These are phyloP conservation scores for Sedum album DNA, from an alignment of 164 flowering plant species.

Conservation along the genomic window DNA sequence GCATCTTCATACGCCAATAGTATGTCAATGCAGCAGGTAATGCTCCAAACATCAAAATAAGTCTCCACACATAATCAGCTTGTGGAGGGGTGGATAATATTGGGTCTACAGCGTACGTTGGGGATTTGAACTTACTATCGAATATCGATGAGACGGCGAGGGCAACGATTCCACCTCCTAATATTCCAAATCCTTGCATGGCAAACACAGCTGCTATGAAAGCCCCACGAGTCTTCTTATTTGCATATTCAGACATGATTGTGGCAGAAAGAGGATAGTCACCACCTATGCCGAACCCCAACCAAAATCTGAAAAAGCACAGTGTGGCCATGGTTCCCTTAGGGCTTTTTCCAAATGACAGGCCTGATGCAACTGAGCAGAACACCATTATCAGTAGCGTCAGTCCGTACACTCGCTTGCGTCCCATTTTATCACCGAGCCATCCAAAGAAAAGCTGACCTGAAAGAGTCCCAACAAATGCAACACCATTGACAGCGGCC, in stretches of 20 bases:
- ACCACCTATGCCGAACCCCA: constrained; percentile 7
- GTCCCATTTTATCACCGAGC: constrained; percentile 11
- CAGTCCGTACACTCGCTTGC: constrained; percentile 8
- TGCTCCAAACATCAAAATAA: too few species aligned
- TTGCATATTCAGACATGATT: constrained; percentile 9
- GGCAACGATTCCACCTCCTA: too few species aligned
- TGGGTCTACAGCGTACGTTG: too few species aligned
- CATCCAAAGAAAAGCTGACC: constrained; percentile 18
- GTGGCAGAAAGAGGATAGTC: constrained; percentile 9
- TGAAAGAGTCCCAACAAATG: constrained; percentile 21
- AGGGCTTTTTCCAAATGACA: not conserved
- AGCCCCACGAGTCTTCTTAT: constrained; percentile 6
- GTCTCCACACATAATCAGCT: too few species aligned
- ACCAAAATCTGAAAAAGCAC: constrained; percentile 7
- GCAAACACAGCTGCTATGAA: too few species aligned
- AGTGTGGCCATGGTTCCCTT: constrained; percentile 9
- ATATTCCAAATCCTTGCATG: too few species aligned
- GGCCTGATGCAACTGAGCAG: constrained; percentile 8
- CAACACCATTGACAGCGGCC: constrained; percentile 28
- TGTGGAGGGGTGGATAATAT: too few species aligned
- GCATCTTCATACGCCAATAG: too few species aligned
- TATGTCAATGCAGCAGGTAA: too few species aligned
- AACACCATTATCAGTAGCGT: constrained; percentile 2
- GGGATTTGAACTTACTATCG: too few species aligned
- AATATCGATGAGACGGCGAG: too few species aligned